These are phyloP conservation scores for Abrus precatorius DNA, from an alignment of 306 rosid species.

Conservation along the genomic window DNA sequence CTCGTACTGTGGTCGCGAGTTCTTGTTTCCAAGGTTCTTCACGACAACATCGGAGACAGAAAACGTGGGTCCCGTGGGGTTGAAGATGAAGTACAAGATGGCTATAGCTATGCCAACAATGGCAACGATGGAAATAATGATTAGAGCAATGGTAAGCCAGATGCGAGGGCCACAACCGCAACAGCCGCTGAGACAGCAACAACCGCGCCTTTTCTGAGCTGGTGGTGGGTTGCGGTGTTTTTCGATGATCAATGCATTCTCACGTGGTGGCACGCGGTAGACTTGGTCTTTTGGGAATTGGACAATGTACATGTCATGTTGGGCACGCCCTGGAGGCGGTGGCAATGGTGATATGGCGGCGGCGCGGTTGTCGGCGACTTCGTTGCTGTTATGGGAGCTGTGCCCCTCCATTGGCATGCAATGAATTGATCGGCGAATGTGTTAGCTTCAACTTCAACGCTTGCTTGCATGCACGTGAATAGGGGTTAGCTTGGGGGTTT, in stretches of 20 bases:
- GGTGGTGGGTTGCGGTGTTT: constrained; percentile 18
- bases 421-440: not conserved
- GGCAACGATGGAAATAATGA: constrained; percentile 32
- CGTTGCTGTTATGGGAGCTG: not conserved
- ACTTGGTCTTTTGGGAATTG: constrained; percentile 76
- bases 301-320: constrained; percentile 60
- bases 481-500: not conserved
- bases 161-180: not conserved
- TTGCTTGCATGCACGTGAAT: constrained; percentile 55
- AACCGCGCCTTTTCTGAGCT: not conserved
- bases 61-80: constrained; percentile 56
- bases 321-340: not conserved
- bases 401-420: constrained; percentile 61
- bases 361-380: not conserved
- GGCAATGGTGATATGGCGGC: not conserved
- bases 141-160: not conserved
- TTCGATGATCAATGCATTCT: constrained; percentile 61
- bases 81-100: constrained; percentile 38
- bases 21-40: not conserved
- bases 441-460: constrained; percentile 12
- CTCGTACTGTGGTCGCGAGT: constrained; percentile 31
- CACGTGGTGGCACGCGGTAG: constrained; percentile 66
- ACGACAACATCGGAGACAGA: constrained; percentile 17
- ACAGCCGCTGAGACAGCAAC: not conserved
- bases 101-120: constrained; percentile 36